Conservation (phyloP, 1,139 yeast species). For the Candida smagusa region DNA sequence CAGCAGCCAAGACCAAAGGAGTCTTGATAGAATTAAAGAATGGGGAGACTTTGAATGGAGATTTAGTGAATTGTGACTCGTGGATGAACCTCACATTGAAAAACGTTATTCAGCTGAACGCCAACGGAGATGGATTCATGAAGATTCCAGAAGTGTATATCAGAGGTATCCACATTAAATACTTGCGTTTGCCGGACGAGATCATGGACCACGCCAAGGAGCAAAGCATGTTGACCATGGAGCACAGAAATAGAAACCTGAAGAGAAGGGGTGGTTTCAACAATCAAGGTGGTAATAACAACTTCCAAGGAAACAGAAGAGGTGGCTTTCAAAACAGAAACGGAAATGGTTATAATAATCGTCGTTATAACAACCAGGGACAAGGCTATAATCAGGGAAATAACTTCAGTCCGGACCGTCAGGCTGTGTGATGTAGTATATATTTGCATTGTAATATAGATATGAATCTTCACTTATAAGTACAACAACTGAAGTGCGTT, state of each 20-base stretch:
- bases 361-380: conserved; percentile 4
- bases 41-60: conserved; percentile 88
- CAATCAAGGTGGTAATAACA: conserved; percentile 8
- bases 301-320: conserved; percentile 11
- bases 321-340: conserved; percentile 12
- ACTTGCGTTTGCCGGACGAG: conserved; percentile 47
- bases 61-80: conserved; percentile 80
- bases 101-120: conserved; percentile 72
- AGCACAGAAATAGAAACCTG: conserved; percentile 48
- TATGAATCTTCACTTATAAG: too few species aligned
- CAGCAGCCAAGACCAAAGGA: conserved; percentile 88
- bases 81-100: conserved; percentile 92
- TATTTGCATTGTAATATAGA: too few species aligned
- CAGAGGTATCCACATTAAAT: conserved; percentile 71
- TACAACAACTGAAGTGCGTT: not conserved
- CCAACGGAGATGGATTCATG: conserved; percentile 64
- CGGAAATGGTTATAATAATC: conserved; percentile 12
- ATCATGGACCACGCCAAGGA: conserved; percentile 82
- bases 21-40: conserved; percentile 87
- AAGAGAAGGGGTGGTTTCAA: conserved; percentile 34
- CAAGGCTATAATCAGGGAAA: conserved; percentile 6
- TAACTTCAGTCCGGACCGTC: conserved; percentile 10
- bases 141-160: conserved; percentile 78
- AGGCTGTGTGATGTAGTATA: conserved; percentile 9
- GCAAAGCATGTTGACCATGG: conserved; percentile 55